Base-by-base conservation (phyloP, 1,139 yeast species). In the Blastobotrys petasosporus region DNA sequence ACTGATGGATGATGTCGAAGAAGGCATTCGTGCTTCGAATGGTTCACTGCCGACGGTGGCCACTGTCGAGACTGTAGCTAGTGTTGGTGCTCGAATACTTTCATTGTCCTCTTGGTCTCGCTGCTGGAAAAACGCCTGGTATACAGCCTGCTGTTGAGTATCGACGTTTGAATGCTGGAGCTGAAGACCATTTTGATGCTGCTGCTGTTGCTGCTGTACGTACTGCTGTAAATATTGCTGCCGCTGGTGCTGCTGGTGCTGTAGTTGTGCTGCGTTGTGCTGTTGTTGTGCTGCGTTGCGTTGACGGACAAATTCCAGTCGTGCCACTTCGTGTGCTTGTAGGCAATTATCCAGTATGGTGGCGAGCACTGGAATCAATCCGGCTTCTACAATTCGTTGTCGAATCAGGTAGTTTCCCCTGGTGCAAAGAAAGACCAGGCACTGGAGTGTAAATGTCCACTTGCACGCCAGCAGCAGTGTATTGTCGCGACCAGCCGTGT, bases 371-470 rank as follows among this genome's bases (percentile, higher is more conserved):
- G 97, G 97, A 34, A 92, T 74, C 50, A 90, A 80, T 2, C 97
- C 97, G 1, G 97, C 95, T 54, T 84, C 82, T 5, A 88, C 96
- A 6, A 92, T 86, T 56, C 92, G 80, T 56, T 83, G 81, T 41
- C 98, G 73, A 42, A 88, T 85, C 47, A 73, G 71, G 64, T 90
- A 97, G 1, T 94, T 80, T 29, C 98, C 98, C 55, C 97, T 74
- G 1, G 97, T 90, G 12, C 97, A 96, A 25, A 92, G 79, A 51
- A 88, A 75, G 1, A 90, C 95, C 50, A 92, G 69, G 60, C 97
- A 88, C 66, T 92, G 97, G 61, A 92, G 81, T 0, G 97, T 87
- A 50, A 92, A 69, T 5, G 95, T 86, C 98, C 98, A 92, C 67
- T 90, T 92, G 96, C 97, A 90, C 0, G 95, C 92, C 48, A 85